Conservation (phyloP, 192 early-diverging fungal genomes). For the Spizellomyces sp. region DNA sequence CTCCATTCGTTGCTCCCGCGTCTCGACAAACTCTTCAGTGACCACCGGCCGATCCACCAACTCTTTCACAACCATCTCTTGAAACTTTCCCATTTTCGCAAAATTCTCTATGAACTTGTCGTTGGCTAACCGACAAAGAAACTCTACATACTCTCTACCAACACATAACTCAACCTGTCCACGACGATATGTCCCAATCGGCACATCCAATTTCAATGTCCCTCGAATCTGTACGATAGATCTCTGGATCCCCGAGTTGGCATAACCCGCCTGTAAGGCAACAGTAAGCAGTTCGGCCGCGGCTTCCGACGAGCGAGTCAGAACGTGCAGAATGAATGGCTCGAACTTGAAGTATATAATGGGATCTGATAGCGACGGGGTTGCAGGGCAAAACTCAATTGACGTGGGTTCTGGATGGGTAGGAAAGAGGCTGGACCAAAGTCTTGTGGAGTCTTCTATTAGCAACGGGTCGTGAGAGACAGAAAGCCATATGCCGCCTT, state of each 20-base stretch:
- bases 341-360: slow-evolving; percentile 27
- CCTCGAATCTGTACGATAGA: background rate
- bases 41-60: background rate
- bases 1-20: slow-evolving; percentile 1
- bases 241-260: slow-evolving; percentile 1
- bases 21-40: background rate
- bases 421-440: slow-evolving; percentile 4
- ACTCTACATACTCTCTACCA: background rate
- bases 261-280: slow-evolving; percentile 6
- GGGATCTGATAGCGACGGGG: background rate
- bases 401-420: background rate
- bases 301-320: background rate
- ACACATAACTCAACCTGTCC: slow-evolving; percentile 1
- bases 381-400: background rate
- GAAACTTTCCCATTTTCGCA: background rate
- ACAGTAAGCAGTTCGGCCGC: background rate
- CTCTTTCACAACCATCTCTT: background rate
- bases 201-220: slow-evolving; percentile 7
- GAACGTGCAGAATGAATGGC: slow-evolving; percentile 17
- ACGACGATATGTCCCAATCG: background rate
- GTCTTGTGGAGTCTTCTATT: background rate
- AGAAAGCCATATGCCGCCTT: slow-evolving; percentile 14
- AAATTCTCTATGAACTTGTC: slow-evolving; percentile 1
- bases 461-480: slow-evolving; percentile 10
- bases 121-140: background rate